Base-by-base conservation (phyloP, 345 rosid species). In the Camelina hispida region DNA sequence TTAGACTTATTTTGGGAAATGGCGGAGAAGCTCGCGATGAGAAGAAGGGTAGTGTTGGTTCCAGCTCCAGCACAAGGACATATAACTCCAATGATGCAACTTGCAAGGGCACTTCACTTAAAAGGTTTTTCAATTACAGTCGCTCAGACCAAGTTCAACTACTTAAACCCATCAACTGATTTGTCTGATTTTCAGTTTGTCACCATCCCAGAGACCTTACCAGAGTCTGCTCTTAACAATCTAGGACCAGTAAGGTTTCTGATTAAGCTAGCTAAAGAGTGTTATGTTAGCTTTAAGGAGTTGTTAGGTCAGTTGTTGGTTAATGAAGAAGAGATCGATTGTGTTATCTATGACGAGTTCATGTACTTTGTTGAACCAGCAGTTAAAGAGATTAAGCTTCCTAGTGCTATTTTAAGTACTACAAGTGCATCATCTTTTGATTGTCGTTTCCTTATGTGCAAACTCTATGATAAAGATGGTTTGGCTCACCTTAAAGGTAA, bases 61-160 rank as follows among this genome's bases (percentile, higher is more conserved):
- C 84, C 86, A 1, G 66, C 25, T 22, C 88, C 91, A 38, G 73
- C 79, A 11, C 87, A 84, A 50, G 91, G 96, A 28, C 93, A 90
- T 64, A 59, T 85, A 59, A 86, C 71, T 62, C 91, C 91, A 0
- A 86, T 88, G 85, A 83, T 90, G 64, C 87, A 84, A 52, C 86
- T 86, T 0, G 88, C 77, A 15, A 48, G 76, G 43, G 47, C 80
- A 43, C 87, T 90, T 20, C 72, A 88, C 57, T 78, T 80, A 6
- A 81, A 54, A 12, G 69, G 69, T 32, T 47, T 65, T 16, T 47
- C 56, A 0, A 16, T 65, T 65, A 65, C 57, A 16, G 7, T 65
- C 30, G 44, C 44, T 65, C 69, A 65, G 35, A 54, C 69, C 4
- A 65, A 65, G 43, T 65, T 47, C 69, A 65, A 65, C 20, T 65